Conservation (phyloP, 2,329 filamentous ascomycete genomes). For the Pseudogymnoascus sp. region DNA sequence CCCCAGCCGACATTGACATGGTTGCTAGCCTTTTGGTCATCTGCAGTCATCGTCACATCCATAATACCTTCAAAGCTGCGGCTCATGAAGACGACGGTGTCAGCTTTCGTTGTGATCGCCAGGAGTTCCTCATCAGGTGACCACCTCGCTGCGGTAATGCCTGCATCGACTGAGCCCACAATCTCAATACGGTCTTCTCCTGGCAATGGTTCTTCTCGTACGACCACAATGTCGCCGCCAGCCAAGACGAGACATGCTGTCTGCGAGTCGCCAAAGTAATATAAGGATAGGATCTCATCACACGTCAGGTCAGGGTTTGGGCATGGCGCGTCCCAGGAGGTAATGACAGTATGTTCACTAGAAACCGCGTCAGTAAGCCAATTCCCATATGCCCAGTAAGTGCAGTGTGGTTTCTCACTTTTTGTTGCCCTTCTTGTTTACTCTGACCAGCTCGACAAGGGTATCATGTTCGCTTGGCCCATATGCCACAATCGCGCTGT, state of each 20-base stretch:
- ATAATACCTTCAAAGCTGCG: slow-evolving; percentile 78
- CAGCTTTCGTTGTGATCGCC: slow-evolving; percentile 70
- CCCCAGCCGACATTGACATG: slow-evolving; percentile 98
- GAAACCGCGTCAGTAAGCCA: not conserved
- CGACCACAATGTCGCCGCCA: slow-evolving; percentile 83
- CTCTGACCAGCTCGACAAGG: slow-evolving; percentile 63
- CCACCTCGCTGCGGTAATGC: slow-evolving; percentile 85
- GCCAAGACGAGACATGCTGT: slow-evolving; percentile 77
- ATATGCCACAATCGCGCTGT: slow-evolving; percentile 75
- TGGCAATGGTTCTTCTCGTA: slow-evolving; percentile 61
- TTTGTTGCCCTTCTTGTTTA: slow-evolving; percentile 38
- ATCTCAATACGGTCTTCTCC: slow-evolving; percentile 84
- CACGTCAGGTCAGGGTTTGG: slow-evolving; percentile 67
- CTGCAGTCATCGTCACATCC: slow-evolving; percentile 62
- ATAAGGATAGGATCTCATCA: slow-evolving; percentile 71
- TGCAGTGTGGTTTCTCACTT: slow-evolving; percentile 26
- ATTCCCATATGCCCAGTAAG: slow-evolving; percentile 33
- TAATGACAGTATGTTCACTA: slow-evolving; percentile 43
- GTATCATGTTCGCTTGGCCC: slow-evolving; percentile 67
- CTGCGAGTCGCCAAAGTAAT: slow-evolving; percentile 75
- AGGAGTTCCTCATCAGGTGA: slow-evolving; percentile 92
- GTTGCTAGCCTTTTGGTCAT: slow-evolving; percentile 79
- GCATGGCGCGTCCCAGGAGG: slow-evolving; percentile 83
- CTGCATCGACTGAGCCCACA: slow-evolving; percentile 85
- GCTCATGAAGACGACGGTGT: slow-evolving; percentile 86